Base-by-base conservation (phyloP, 208 protist genomes). In the Leishmania martiniquensis region DNA sequence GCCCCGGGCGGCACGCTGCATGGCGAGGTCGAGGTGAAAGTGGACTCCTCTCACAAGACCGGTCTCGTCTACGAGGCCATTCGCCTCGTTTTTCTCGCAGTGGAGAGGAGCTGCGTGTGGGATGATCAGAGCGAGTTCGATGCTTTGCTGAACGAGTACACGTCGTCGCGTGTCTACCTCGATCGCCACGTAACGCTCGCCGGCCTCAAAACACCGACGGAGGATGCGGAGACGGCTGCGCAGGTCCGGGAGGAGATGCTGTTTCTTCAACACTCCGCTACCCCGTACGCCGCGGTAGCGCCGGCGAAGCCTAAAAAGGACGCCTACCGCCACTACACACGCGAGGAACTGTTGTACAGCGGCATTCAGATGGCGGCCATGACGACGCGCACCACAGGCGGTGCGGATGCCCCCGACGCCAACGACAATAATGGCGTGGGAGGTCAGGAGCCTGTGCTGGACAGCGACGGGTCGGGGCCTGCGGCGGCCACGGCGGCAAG, bases 111-210 rank as follows among this genome's bases (percentile, higher is more conserved):
- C 75, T 82, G 76, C 51, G 82, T 92, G 59, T 80, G 81, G 76
- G 89, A 92, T 52, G 89, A 92, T 57, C 89, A 90, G 65, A 86
- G 86, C 44, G 86, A 92, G 78, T 92, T 90, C 54, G 89, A 92
- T 54, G 72, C 72, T 17, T 73, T 92, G 57, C 78, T 92, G 44
- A 81, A 89, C 69, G 76, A 79, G 68, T 89, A 89, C 86, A 92
- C 89, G 37, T 78, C 86, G 0, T 82, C 80, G 10, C 86, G 89
- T n/a, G 81, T 82, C 12, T 92, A 92, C 77, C 84, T 92, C 32
- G 80, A 81, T 42, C 85, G 89, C 34, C 86, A 90, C 67, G 89
- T 90, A 47, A 92, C 89, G 2, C 86, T 90, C 15, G 70, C 89
- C 10, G 89, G 89, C 44, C 66, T 72, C 55, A 84, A 80, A 62